Evolutionary conservation across 108 stramenopile species (phyloP).

Genomic region (Nannochloropsis granulata): DNA sequence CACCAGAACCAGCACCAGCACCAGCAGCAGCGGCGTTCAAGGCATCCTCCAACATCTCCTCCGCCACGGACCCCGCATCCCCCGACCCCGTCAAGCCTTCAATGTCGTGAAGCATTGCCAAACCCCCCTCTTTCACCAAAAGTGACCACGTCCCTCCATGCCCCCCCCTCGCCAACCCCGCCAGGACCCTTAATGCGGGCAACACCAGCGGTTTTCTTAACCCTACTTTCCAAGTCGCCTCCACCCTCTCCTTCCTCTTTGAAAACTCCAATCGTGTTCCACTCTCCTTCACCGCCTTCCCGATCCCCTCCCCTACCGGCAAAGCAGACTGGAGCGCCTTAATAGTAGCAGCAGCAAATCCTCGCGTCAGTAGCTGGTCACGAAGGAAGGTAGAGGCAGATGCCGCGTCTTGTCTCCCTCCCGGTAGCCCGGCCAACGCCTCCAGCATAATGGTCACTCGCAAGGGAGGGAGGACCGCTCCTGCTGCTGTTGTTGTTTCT

Average conservation of each 20-base stretch:
- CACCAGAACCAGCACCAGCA: too few species aligned
- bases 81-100: constrained; percentile 17
- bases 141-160: constrained; percentile 14
- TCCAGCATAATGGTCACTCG: not conserved
- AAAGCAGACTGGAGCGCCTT: not conserved
- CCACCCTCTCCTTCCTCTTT: not conserved
- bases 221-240: constrained; percentile 1
- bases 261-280: not conserved
- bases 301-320: not conserved
- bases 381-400: not conserved
- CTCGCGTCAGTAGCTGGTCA: not conserved
- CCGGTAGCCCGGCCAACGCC: not conserved
- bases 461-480: not conserved
- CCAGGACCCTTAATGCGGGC: constrained; percentile 13
- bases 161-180: constrained; percentile 18
- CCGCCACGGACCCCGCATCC: constrained; percentile 2
- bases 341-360: not conserved
- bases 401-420: not conserved
- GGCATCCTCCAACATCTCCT: not conserved
- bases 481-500: not conserved
- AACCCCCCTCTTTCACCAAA: not conserved
- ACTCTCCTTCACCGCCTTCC: not conserved
- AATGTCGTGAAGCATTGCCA: constrained; percentile 21
- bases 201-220: not conserved
- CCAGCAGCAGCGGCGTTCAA: not conserved